Conservation (phyloP, 2,329 filamentous ascomycete species). For the Metarhizium robertsii region DNA sequence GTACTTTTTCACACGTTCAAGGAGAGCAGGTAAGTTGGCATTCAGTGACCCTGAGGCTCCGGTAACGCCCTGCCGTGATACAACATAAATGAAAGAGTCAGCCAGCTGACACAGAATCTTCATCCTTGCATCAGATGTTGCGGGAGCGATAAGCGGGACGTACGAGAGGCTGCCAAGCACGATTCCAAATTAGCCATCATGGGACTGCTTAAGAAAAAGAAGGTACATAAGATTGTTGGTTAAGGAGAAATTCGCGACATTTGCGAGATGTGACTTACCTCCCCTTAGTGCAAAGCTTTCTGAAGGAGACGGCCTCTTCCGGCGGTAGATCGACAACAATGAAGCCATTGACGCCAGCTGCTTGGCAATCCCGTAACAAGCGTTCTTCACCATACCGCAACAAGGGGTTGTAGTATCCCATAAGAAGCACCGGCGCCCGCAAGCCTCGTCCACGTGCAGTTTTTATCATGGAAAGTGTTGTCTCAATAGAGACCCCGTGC, state of each 20-base stretch:
- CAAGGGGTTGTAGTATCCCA: constrained; percentile 99
- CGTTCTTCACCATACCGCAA: constrained; percentile 89
- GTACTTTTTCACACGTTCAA: constrained; percentile 82
- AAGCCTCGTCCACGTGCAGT: constrained; percentile 70
- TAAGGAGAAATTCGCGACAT: no score
- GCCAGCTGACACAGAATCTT: constrained; percentile 92
- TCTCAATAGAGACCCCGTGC: constrained; percentile 78
- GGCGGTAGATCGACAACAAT: constrained; percentile 94
- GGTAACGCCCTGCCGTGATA: constrained; percentile 94
- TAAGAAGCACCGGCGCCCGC: constrained; percentile 75
- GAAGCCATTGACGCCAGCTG: constrained; percentile 86
- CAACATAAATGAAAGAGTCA: constrained; percentile 98
- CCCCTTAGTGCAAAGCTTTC: constrained; percentile 69
- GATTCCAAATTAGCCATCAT: neutral
- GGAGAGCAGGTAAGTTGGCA: constrained; percentile 68
- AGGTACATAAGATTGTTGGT: neutral
- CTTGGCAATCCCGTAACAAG: constrained; percentile 74
- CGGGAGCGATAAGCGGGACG: constrained; percentile 90
- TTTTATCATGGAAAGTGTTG: constrained; percentile 74
- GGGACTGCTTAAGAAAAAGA: neutral
- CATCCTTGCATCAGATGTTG: constrained; percentile 89
- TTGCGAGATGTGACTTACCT: constrained; percentile 40
- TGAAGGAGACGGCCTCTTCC: constrained; percentile 90
- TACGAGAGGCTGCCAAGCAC: constrained; percentile 64
- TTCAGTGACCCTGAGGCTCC: constrained; percentile 80